Conservation (phyloP, 345 rosid species). For the Cardiospermum halicacabum region DNA sequence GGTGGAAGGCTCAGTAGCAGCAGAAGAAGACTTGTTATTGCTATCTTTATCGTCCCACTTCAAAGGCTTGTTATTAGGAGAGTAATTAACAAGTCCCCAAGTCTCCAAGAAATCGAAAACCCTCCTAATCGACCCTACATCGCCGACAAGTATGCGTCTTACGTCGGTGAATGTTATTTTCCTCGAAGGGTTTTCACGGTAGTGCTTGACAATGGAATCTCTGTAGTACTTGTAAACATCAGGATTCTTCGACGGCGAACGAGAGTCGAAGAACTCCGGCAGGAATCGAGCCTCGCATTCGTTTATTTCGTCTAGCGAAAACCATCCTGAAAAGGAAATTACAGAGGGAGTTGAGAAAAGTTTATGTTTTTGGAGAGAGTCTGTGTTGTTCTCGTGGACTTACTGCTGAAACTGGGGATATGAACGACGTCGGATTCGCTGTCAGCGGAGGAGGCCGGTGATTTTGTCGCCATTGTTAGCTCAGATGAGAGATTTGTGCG, state of each 20-base stretch:
- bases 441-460: slow-evolving; percentile 26
- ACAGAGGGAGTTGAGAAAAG: neutral
- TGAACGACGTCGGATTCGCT: slow-evolving; percentile 41
- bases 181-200: slow-evolving; percentile 49
- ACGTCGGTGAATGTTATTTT: slow-evolving; percentile 84
- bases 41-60: slow-evolving; percentile 87
- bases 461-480: slow-evolving; percentile 30
- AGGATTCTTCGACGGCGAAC: slow-evolving; percentile 63
- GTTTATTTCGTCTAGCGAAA: slow-evolving; percentile 53
- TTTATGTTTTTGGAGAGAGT: neutral
- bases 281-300: slow-evolving; percentile 74
- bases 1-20: slow-evolving; percentile 27
- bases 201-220: slow-evolving; percentile 68
- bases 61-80: slow-evolving; percentile 54
- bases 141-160: slow-evolving; percentile 69
- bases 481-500: no score
- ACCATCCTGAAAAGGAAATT: slow-evolving; percentile 54
- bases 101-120: slow-evolving; percentile 87
- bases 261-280: slow-evolving; percentile 73
- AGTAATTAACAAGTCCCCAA: slow-evolving; percentile 83
- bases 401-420: slow-evolving; percentile 84
- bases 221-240: slow-evolving; percentile 56
- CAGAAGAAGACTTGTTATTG: no score
- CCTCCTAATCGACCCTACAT: slow-evolving; percentile 84
- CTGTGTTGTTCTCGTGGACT: slow-evolving; percentile 16